These are phyloP conservation scores for Seiridium unicorne DNA, from an alignment of 2,329 filamentous ascomycete species.

Conservation along the genomic window DNA sequence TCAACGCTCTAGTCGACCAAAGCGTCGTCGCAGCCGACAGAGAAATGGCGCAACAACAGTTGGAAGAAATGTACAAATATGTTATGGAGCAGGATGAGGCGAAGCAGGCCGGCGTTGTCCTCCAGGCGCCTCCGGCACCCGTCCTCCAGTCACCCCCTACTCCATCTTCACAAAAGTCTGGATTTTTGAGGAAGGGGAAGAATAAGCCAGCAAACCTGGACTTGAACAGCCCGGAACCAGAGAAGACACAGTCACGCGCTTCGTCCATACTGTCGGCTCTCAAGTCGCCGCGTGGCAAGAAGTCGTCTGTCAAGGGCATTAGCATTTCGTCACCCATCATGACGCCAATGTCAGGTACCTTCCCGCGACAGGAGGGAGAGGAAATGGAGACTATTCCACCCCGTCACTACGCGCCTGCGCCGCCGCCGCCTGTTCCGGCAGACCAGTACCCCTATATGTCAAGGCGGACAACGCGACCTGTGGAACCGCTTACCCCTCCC, in stretches of 20 bases:
- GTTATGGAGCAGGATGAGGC: conserved; percentile 86
- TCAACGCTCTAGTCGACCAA: conserved; percentile 73
- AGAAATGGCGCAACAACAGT: conserved; percentile 73
- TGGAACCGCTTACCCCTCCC: conserved; percentile 44
- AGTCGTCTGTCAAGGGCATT: conserved; percentile 42
- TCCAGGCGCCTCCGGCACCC: conserved; percentile 42
- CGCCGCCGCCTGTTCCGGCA: conserved; percentile 55
- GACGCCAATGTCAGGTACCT: conserved; percentile 61
- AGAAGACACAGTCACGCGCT: conserved; percentile 53
- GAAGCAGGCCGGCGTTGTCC: conserved; percentile 53
- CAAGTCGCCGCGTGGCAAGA: conserved; percentile 56
- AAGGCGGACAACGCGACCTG: conserved; percentile 26
- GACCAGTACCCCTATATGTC: conserved; percentile 39
- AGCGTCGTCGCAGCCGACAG: conserved; percentile 72
- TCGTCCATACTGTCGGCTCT: conserved; percentile 62
- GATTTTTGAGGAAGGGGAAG: conserved; percentile 41
- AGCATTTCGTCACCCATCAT: conserved; percentile 65
- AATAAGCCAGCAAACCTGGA: conserved; percentile 35
- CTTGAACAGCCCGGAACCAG: conserved; percentile 39
- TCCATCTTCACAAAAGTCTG: conserved; percentile 37
- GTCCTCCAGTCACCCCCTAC: conserved; percentile 25
- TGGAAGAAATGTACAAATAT: conserved; percentile 87
- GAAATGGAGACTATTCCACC: conserved; percentile 59
- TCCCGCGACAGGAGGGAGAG: conserved; percentile 52
- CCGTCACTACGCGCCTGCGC: conserved; percentile 55